A percentile compares a stretch with the other conserved stretches of the same genome.
Evolutionary conservation across 2,329 filamentous ascomycete genomes (phyloP).

Genomic region (Tolypocladium sp.): DNA sequence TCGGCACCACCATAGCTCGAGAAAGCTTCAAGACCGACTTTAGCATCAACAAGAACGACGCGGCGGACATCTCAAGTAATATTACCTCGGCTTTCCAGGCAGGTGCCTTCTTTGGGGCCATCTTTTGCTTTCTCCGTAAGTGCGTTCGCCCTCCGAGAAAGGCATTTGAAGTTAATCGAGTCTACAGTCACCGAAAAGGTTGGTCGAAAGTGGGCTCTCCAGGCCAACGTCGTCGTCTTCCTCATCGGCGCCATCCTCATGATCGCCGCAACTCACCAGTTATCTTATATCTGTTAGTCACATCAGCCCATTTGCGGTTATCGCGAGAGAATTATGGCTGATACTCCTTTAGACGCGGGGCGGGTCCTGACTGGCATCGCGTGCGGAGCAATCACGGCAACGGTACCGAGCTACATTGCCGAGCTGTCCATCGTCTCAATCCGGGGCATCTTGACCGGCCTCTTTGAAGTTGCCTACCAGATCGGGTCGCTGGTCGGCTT

Average conservation of each 20-base stretch:
- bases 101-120: slow-evolving; percentile 43
- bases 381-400: slow-evolving; percentile 47
- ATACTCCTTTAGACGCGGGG: slow-evolving; percentile 28
- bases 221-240: slow-evolving; percentile 32
- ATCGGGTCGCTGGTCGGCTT: slow-evolving; percentile 43
- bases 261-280: slow-evolving; percentile 27
- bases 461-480: slow-evolving; percentile 45
- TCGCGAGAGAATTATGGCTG: slow-evolving; percentile 20
- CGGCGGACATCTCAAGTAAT: slow-evolving; percentile 26
- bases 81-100: slow-evolving; percentile 39
- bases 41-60: slow-evolving; percentile 16
- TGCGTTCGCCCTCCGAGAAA: background rate
- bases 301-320: fast-evolving
- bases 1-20: slow-evolving; percentile 43
- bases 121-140: slow-evolving; percentile 33
- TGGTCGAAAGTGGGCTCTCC: slow-evolving; percentile 40
- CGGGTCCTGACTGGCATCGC: slow-evolving; percentile 49
- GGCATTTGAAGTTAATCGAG: no score
- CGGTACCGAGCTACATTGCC: slow-evolving; percentile 54
- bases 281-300: slow-evolving; percentile 31
- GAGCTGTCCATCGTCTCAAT: slow-evolving; percentile 51
- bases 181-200: slow-evolving; percentile 32
- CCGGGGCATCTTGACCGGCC: slow-evolving; percentile 47
- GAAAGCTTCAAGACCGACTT: slow-evolving; percentile 36
- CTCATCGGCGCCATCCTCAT: slow-evolving; percentile 34